Evolutionary conservation across 768 basidiomycete species (phyloP).

Genomic region (Leucosporidium scottii): DNA sequence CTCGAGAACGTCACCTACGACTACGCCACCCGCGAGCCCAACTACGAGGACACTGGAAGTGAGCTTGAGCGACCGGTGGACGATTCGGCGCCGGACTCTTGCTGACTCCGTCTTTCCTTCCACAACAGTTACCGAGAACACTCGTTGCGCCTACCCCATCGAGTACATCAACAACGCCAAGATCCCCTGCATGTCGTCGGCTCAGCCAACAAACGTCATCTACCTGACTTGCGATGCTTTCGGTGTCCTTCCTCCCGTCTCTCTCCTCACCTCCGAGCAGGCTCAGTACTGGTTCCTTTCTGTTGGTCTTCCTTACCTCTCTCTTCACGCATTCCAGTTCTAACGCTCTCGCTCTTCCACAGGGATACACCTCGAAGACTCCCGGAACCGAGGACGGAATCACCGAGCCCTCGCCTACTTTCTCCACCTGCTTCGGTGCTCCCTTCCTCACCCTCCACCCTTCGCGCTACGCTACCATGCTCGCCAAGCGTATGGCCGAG

Average conservation of each 20-base stretch:
- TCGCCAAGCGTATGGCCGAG: conserved; percentile 85
- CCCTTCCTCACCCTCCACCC: conserved; percentile 96
- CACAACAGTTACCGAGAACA: conserved; percentile 83
- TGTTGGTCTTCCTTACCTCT: background rate
- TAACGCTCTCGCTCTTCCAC: conserved; percentile 64
- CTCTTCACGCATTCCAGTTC: background rate
- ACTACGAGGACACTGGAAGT: conserved; percentile 81
- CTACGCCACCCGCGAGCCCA: conserved; percentile 68
- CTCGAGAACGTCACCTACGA: conserved; percentile 99
- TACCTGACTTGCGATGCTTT: conserved; percentile 74
- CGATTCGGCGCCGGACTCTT: no score
- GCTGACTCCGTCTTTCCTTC: no score
- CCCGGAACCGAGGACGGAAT: conserved; percentile 86
- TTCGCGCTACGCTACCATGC: conserved; percentile 85
- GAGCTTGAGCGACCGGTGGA: no score
- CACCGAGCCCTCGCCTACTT: conserved; percentile 94
- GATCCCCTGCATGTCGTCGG: conserved; percentile 79
- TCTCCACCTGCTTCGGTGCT: conserved; percentile 94
- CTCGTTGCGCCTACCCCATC: conserved; percentile 97
- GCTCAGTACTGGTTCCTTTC: conserved; percentile 60
- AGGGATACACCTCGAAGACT: conserved; percentile 63
- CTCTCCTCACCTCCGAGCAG: conserved; percentile 84
- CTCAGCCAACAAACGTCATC: conserved; percentile 92
- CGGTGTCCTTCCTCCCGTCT: conserved; percentile 94
- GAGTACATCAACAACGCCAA: conserved; percentile 92